Conservation (phyloP, 2,329 filamentous ascomycete genomes). For the Aspergillus uvarum region DNA sequence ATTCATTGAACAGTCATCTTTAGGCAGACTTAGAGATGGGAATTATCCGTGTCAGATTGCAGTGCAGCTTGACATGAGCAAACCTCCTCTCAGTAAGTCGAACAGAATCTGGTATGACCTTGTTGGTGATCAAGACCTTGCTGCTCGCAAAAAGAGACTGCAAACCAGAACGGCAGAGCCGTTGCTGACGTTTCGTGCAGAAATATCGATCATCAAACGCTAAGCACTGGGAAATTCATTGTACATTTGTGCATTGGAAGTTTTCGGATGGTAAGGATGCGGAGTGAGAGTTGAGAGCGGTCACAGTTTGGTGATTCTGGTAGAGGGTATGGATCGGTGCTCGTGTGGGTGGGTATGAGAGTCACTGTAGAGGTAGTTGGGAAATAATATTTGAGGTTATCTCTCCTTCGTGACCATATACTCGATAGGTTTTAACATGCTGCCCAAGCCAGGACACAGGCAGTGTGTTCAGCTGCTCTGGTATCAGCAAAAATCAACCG, state of each 20-base stretch:
- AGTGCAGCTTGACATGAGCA: conserved; percentile 39
- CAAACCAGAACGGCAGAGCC: conserved; percentile 69
- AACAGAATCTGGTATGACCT: conserved; percentile 57
- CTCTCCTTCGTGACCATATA: background rate
- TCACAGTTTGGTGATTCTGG: conserved; percentile 36
- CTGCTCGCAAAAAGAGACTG: conserved; percentile 54
- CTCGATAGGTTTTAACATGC: background rate
- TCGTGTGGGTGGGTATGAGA: conserved; percentile 30
- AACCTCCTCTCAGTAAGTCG: conserved; percentile 48
- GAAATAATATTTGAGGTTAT: conserved; percentile 16
- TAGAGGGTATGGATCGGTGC: conserved; percentile 49
- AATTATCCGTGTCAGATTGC: conserved; percentile 53
- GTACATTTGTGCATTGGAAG: conserved; percentile 73
- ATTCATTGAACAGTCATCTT: conserved; percentile 54
- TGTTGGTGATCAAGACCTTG: conserved; percentile 49
- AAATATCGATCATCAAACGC: conserved; percentile 68
- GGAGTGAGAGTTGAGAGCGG: conserved; percentile 56
- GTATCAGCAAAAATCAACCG: background rate
- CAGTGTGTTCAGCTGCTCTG: background rate
- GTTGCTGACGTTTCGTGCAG: conserved; percentile 49
- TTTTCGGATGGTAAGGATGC: conserved; percentile 69
- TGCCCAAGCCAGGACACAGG: background rate
- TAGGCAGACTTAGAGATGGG: conserved; percentile 56
- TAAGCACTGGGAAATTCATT: conserved; percentile 66
- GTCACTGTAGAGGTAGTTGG: conserved; percentile 46